A percentile compares a stretch with the other conserved stretches of the same genome.
These are phyloP conservation scores for Phytophthora colocasiae DNA, from an alignment of 352 stramenopile species.

Conservation along the genomic window DNA sequence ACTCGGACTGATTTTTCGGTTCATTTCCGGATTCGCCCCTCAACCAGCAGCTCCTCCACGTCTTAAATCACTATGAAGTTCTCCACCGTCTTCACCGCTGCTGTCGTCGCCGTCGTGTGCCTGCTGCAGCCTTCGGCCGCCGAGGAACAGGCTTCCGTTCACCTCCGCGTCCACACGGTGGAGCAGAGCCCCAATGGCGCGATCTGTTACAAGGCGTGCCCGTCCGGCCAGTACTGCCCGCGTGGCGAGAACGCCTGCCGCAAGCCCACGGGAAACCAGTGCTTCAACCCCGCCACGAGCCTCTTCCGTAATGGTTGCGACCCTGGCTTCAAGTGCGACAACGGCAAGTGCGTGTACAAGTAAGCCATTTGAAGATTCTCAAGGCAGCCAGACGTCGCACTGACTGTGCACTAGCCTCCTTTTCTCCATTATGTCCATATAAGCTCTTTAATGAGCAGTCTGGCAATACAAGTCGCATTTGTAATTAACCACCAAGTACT, in stretches of 20 bases:
- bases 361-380: conserved; percentile 12
- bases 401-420: conserved; percentile 7
- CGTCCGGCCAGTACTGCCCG: conserved; percentile 31
- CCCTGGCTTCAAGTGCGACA: conserved; percentile 39
- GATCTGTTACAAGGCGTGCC: conserved; percentile 33
- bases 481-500: not conserved
- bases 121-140: conserved; percentile 18
- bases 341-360: conserved; percentile 41
- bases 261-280: conserved; percentile 15
- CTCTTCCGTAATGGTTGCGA: conserved; percentile 27
- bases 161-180: conserved; percentile 38
- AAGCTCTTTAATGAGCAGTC: conserved; percentile 9
- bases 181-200: conserved; percentile 15
- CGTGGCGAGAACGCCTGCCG: conserved; percentile 28
- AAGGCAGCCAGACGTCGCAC: conserved; percentile 2
- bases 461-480: conserved; percentile 15
- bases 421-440: conserved; percentile 17
- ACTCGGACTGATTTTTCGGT: conserved; percentile 20
- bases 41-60: not conserved
- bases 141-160: conserved; percentile 28
- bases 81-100: conserved; percentile 31
- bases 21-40: conserved; percentile 23
- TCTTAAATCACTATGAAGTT: conserved; percentile 36
- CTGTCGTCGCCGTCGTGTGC: conserved; percentile 26
- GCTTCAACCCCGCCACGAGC: conserved; percentile 46